These are phyloP conservation scores for Pleurotus salmoneostramineus DNA, from an alignment of 768 basidiomycete species.

Conservation along the genomic window DNA sequence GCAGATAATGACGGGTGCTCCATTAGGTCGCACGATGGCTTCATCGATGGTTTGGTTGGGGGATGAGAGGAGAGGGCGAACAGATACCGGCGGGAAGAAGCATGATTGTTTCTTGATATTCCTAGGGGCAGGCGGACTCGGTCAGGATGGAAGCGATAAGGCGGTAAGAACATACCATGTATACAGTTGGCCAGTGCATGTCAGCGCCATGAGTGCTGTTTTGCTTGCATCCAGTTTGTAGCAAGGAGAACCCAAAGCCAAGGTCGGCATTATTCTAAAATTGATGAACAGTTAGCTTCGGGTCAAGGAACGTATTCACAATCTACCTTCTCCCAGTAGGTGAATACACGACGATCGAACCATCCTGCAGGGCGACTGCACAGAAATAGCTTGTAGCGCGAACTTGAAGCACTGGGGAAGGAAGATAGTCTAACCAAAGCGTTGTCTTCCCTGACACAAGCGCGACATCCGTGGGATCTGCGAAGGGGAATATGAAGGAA, in stretches of 20 bases:
- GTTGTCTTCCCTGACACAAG: conserved; percentile 63
- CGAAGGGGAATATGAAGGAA: background rate
- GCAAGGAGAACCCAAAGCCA: conserved; percentile 69
- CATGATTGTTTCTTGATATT: conserved; percentile 67
- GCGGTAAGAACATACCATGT: conserved; percentile 55
- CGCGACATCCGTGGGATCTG: conserved; percentile 67
- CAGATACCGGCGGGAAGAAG: conserved; percentile 61
- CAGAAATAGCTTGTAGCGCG: conserved; percentile 65
- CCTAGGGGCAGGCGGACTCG: conserved; percentile 36
- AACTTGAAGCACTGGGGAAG: conserved; percentile 63
- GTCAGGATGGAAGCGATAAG: background rate
- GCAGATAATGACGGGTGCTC: conserved; percentile 71
- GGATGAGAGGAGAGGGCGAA: conserved; percentile 54
- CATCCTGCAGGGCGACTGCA: conserved; percentile 78
- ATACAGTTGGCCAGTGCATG: conserved; percentile 65
- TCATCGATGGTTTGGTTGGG: conserved; percentile 62
- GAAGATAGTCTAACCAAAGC: conserved; percentile 88
- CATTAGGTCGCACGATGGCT: conserved; percentile 72
- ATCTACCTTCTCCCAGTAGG: conserved; percentile 76
- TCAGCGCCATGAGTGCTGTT: conserved; percentile 66
- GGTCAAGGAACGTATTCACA: background rate
- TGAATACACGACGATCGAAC: conserved; percentile 80
- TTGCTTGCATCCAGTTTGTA: conserved; percentile 66
- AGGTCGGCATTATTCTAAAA: conserved; percentile 68
- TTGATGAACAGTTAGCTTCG: conserved; percentile 1